A percentile compares a stretch with the other conserved stretches of the same genome.
Conservation (phyloP, 2,329 filamentous ascomycete genomes). For the Epichloe sylvatica region DNA sequence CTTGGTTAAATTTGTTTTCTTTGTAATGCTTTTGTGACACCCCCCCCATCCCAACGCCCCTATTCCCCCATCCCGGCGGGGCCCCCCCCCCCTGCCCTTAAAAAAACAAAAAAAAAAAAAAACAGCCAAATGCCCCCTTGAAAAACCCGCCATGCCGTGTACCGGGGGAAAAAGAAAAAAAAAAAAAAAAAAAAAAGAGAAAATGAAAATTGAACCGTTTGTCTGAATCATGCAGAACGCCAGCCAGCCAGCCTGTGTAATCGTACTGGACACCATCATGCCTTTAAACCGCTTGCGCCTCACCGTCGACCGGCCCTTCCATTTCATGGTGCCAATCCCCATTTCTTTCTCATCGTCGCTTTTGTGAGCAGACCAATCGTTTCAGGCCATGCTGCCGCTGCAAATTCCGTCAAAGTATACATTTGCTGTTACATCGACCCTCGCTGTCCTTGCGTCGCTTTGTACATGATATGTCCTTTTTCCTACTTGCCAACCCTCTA, state of each 20-base stretch:
- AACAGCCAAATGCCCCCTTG: too few species aligned
- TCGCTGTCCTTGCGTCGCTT: not conserved
- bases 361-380: not conserved
- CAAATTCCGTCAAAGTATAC: not conserved
- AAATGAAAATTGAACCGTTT: not conserved
- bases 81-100: too few species aligned
- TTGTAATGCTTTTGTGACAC: too few species aligned
- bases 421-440: not conserved
- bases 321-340: not conserved
- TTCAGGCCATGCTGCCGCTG: not conserved
- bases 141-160: conserved; percentile 5
- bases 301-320: not conserved
- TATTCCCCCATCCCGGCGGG: too few species aligned
- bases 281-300: conserved; percentile 1
- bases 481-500: not conserved
- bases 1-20: too few species aligned
- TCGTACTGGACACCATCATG: conserved; percentile 1
- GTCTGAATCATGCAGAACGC: conserved; percentile 5
- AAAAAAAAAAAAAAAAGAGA: not conserved
- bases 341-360: not conserved
- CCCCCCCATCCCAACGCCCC: too few species aligned
- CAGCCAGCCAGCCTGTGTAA: conserved; percentile 1
- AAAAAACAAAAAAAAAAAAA: too few species aligned
- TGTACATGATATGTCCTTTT: not conserved
- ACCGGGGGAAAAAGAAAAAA: not conserved